Evolutionary conservation across 805 yeast genomes (phyloP), one percentile per base, ranked within the genome.

Genomic region (Starmerella geochares): DNA sequence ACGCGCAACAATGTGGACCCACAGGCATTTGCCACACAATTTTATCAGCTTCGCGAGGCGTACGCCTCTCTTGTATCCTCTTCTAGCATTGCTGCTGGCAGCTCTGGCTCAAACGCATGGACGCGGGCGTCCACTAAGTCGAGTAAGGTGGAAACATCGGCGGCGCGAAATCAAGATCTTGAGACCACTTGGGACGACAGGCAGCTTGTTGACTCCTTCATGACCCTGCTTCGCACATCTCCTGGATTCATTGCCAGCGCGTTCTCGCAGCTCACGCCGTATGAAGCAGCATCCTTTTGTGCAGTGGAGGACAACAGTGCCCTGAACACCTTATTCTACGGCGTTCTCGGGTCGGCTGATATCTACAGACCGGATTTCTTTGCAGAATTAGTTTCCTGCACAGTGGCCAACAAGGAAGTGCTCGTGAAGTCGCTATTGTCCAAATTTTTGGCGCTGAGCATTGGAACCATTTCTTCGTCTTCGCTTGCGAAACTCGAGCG

Each of bases 161-260:
- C 28, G 2, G 5, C 16, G 1, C 13, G 39, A 4, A 20, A 36
- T 3, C 35, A 24, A 4, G 52, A 42, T 11, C n/a, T 44, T 28
- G 54, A 56, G 17, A 48, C 58, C 3, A 48, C 56, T 25, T 60
- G 63, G 56, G 60, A 57, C 14, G 61, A 60, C 44, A 50, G 65
- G 1, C 61, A 60, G 37, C 51, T 64, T 14, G 52, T 65, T 37
- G 64, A 61, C 51, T 61, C 66, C 10, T 64, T 65, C 43, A 48
- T 65, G 50, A 61, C 66, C 8, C 51, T 64, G 33, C 52, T 65
- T 27, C 59, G 66, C 31, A 57, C 67, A 1, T 61, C 67, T 2
- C 67, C 68, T 0, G 61, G 62, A n/a, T 65, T 65, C 39, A 51
- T 65, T 10, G 62, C 65, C 16, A 53, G 62, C 7, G 58, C 64